Percentiles rank a stretch among this genome's conserved stretches.
These are phyloP conservation scores for Echites panduratus DNA, from an alignment of 257 asterid genomes.

Conservation along the genomic window DNA sequence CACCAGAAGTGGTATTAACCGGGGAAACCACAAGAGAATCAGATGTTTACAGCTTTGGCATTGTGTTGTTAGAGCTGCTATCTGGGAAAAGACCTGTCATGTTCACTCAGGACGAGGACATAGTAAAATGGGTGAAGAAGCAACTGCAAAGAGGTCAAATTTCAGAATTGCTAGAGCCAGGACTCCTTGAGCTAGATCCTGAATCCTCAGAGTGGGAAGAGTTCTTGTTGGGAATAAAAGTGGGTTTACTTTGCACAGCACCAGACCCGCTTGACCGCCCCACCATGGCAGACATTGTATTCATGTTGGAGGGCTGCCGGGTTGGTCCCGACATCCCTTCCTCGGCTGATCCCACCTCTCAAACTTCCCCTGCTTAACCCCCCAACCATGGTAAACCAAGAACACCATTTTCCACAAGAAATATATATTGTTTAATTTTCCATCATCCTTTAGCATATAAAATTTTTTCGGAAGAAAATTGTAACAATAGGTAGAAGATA, in stretches of 20 bases:
- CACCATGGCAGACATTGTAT: slow-evolving; percentile 61
- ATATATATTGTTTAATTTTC: background rate
- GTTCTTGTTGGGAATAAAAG: slow-evolving; percentile 69
- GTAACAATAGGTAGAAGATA: slow-evolving; percentile 11
- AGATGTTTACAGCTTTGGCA: slow-evolving; percentile 68
- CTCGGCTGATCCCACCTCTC: slow-evolving; percentile 59
- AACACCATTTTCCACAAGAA: background rate
- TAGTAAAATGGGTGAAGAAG: slow-evolving; percentile 69
- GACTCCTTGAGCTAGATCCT: slow-evolving; percentile 67
- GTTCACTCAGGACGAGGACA: slow-evolving; percentile 65
- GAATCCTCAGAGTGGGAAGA: slow-evolving; percentile 87
- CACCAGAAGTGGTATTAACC: slow-evolving; percentile 49
- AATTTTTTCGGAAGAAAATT: background rate
- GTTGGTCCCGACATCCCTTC: slow-evolving; percentile 59
- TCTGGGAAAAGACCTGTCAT: slow-evolving; percentile 67
- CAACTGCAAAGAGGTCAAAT: slow-evolving; percentile 69
- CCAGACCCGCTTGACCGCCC: slow-evolving; percentile 64
- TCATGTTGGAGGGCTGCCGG: slow-evolving; percentile 79
- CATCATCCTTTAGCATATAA: background rate
- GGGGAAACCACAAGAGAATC: slow-evolving; percentile 44
- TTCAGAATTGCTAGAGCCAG: slow-evolving; percentile 63
- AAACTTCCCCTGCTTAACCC: slow-evolving; percentile 50
- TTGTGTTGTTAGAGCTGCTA: slow-evolving; percentile 53
- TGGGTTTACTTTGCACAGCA: slow-evolving; percentile 69
- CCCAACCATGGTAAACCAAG: slow-evolving; percentile 3